These are phyloP conservation scores for Neonectria magnoliae DNA, from an alignment of 2,329 filamentous ascomycete genomes.

Conservation along the genomic window DNA sequence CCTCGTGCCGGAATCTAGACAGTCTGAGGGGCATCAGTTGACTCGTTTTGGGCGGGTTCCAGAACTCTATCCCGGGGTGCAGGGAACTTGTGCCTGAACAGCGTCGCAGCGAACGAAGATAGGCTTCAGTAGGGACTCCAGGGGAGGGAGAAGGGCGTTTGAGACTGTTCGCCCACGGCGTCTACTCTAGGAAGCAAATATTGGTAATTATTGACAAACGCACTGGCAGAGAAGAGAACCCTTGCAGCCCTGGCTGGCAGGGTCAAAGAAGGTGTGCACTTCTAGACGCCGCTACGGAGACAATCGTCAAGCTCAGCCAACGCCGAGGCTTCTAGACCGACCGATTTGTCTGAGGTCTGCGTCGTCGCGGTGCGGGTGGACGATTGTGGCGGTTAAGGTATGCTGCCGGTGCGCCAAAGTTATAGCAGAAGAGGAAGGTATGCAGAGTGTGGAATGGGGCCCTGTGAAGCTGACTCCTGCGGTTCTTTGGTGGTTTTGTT, in stretches of 20 bases:
- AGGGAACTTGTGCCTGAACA: slow-evolving; percentile 19
- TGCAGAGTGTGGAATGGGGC: not conserved
- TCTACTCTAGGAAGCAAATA: not conserved
- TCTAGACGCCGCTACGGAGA: not conserved
- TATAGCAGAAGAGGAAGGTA: slow-evolving; percentile 17
- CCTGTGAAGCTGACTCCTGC: not conserved
- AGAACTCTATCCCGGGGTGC: slow-evolving; percentile 36
- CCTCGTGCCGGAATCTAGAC: slow-evolving; percentile 18
- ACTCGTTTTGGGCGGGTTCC: slow-evolving; percentile 32
- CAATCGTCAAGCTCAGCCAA: not conserved
- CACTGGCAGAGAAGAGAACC: not conserved
- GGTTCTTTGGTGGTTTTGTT: not conserved
- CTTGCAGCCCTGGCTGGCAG: not conserved
- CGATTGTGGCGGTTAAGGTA: slow-evolving; percentile 9
- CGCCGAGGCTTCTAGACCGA: slow-evolving; percentile 19
- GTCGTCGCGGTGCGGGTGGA: slow-evolving; percentile 1
- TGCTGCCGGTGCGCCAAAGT: slow-evolving; percentile 9
- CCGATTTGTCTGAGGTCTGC: slow-evolving; percentile 15
- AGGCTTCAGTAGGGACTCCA: slow-evolving; percentile 16
- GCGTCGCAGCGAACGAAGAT: slow-evolving; percentile 15
- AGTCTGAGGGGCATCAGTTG: slow-evolving; percentile 13
- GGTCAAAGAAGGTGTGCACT: slow-evolving; percentile 2
- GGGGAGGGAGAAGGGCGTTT: not conserved
- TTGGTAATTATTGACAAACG: not conserved
- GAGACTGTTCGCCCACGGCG: not conserved